Percentiles rank a stretch among this genome's conserved stretches.
Conservation (phyloP, 1,284 basidiomycete species). For the Leccinum pachyderme region DNA sequence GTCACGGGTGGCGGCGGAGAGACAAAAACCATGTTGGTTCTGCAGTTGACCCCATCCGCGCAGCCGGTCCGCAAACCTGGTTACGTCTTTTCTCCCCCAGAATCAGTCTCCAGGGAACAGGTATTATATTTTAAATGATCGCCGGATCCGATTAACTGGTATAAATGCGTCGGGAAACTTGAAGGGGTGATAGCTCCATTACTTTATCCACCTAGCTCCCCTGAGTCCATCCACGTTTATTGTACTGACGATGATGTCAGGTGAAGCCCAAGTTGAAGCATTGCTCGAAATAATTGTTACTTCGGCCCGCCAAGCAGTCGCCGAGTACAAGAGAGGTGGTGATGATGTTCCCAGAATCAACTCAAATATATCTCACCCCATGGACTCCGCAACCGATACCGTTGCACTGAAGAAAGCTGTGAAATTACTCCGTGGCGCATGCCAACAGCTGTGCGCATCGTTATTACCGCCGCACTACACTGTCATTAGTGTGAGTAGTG, state of each 20-base stretch:
- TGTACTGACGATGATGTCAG: slow-evolving; percentile 15
- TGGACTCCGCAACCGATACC: slow-evolving; percentile 21
- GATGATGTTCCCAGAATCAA: slow-evolving; percentile 23
- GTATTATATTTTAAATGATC: too few species aligned
- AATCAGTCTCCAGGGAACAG: too few species aligned
- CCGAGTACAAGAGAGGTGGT: slow-evolving; percentile 25
- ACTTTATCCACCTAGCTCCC: too few species aligned
- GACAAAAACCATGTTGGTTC: too few species aligned
- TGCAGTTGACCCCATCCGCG: too few species aligned
- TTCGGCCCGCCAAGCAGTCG: slow-evolving; percentile 27
- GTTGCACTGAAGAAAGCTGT: slow-evolving; percentile 26
- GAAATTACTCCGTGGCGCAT: slow-evolving; percentile 28
- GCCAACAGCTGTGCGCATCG: slow-evolving; percentile 26
- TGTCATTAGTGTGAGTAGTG: slow-evolving; percentile 4
- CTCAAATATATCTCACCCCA: slow-evolving; percentile 21
- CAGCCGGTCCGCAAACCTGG: too few species aligned
- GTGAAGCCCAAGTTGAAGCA: slow-evolving; percentile 20
- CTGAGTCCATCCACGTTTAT: neutral
- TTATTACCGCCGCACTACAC: slow-evolving; percentile 31
- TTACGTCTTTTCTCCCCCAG: too few species aligned
- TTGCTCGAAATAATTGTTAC: neutral
- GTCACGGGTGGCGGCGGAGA: too few species aligned
- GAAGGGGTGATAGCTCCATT: too few species aligned
- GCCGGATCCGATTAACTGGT: too few species aligned
- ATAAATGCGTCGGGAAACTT: too few species aligned